Conservation (phyloP, 805 yeast genomes). For the Priceomyces melissophilus region DNA sequence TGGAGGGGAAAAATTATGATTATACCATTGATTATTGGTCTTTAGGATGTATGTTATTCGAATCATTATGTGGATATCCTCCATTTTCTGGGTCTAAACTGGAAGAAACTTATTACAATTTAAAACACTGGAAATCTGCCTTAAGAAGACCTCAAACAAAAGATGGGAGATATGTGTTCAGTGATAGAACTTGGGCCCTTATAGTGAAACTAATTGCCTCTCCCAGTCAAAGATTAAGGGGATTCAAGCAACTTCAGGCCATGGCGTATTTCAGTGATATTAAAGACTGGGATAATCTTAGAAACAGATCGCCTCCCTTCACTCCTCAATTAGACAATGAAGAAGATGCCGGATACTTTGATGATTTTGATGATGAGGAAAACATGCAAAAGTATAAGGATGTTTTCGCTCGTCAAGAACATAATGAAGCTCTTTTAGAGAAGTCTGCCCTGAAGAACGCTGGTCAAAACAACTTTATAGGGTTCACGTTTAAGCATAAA, state of each 20-base stretch:
- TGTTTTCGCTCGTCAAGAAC: constrained; percentile 87
- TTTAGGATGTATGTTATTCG: constrained; percentile 94
- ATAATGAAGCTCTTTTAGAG: constrained; percentile 77
- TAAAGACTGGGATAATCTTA: constrained; percentile 62
- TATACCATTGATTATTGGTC: constrained; percentile 99
- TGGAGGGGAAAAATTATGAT: constrained; percentile 90
- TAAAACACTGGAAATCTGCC: constrained; percentile 89
- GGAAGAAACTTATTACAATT: constrained; percentile 90
- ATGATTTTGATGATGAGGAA: constrained; percentile 92
- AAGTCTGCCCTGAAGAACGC: constrained; percentile 48
- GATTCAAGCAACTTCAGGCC: constrained; percentile 74
- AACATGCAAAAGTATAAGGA: constrained; percentile 98
- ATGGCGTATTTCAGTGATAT: constrained; percentile 84
- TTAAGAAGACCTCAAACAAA: constrained; percentile 87
- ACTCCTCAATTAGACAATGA: constrained; percentile 96
- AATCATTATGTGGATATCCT: constrained; percentile 93
- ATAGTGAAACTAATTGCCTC: constrained; percentile 77
- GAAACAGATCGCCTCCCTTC: constrained; percentile 83
- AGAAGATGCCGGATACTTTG: constrained; percentile 98
- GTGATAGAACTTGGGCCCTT: constrained; percentile 94
- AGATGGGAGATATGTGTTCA: constrained; percentile 86
- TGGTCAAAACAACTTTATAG: constrained; percentile 63
- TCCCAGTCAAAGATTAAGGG: constrained; percentile 69
- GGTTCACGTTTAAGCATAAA: constrained; percentile 93
- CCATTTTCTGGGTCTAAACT: constrained; percentile 93